A percentile compares a stretch with the other conserved stretches of the same genome.
These are phyloP conservation scores for Triadica sebifera DNA, from an alignment of 345 rosid species.

Conservation along the genomic window DNA sequence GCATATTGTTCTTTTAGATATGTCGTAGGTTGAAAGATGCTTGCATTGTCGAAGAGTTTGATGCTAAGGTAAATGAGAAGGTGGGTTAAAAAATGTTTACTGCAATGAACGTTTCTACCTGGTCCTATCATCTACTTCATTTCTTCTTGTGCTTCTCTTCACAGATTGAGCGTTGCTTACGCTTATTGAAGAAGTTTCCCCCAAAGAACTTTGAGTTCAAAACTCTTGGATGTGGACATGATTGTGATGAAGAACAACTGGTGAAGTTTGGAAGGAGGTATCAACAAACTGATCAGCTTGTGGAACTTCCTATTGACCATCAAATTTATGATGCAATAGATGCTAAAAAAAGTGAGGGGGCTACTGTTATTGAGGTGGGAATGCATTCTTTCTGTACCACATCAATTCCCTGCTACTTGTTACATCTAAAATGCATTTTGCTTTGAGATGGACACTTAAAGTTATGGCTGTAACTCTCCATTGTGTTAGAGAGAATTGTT, in stretches of 20 bases:
- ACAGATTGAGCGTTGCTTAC: constrained; percentile 68
- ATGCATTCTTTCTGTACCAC: constrained; percentile 11
- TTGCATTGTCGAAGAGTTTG: constrained; percentile 65
- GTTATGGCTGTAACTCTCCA: neutral
- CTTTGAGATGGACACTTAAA: neutral
- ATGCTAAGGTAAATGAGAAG: constrained; percentile 74
- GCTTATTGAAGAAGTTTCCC: constrained; percentile 50
- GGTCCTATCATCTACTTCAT: neutral
- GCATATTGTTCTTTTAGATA: constrained; percentile 42
- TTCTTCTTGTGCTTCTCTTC: constrained; percentile 19
- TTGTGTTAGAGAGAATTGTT: neutral
- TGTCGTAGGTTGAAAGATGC: constrained; percentile 76
- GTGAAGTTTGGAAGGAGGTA: constrained; percentile 69
- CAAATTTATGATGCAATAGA: constrained; percentile 86
- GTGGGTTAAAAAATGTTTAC: constrained; percentile 25
- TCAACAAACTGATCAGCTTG: constrained; percentile 59
- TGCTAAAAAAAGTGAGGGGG: constrained; percentile 71
- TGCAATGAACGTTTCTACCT: neutral
- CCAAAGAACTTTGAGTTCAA: constrained; percentile 40
- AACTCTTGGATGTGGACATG: constrained; percentile 4
- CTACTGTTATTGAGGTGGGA: constrained; percentile 66
- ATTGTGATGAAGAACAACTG: constrained; percentile 37
- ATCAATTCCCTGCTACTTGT: constrained; percentile 2
- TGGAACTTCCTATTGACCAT: constrained; percentile 77
- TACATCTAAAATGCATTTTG: constrained; percentile 1